Evolutionary conservation across 345 rosid genomes (phyloP).

Genomic region (rapeseed (Brassica napus)): Da-Ae NC_063442.1:40106501-40107000

Average conservation of each 20-base stretch:
- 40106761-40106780: neutral
- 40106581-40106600: slow-evolving; percentile 44
- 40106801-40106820: neutral
- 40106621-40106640: neutral
- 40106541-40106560: slow-evolving; percentile 78
- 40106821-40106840: neutral
- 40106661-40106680: neutral
- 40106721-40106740: neutral
- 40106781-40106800: neutral
- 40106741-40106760: neutral
- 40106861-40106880: neutral
- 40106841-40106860: neutral
- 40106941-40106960: neutral
- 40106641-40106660: neutral
- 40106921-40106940: neutral
- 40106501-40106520: slow-evolving; percentile 63
- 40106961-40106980: neutral
- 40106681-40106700: neutral
- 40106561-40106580: slow-evolving; percentile 60
- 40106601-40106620: neutral
- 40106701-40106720: neutral
- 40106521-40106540: slow-evolving; percentile 64
- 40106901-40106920: no score
- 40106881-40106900: neutral
- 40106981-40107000: neutral